These are phyloP conservation scores for Penicillium robsamsonii DNA, from an alignment of 495 filamentous ascomycete species.

Conservation along the genomic window DNA sequence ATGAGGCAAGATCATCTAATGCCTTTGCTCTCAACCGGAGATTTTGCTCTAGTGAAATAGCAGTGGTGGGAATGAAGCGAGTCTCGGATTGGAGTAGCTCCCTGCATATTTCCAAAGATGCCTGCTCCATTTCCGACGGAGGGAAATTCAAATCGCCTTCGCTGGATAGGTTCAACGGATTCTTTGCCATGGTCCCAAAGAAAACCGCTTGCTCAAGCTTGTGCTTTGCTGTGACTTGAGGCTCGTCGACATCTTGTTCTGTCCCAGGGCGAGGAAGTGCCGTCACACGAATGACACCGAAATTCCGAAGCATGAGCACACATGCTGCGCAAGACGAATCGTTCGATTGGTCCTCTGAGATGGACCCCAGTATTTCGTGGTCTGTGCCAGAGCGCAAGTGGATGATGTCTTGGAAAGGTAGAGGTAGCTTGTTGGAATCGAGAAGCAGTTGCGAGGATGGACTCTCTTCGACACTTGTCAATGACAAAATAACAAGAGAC, in stretches of 20 bases:
- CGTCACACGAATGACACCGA: conserved; percentile 73
- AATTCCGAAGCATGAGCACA: conserved; percentile 73
- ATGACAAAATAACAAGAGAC: conserved; percentile 72
- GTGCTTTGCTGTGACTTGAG: conserved; percentile 68
- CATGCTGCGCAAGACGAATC: conserved; percentile 56
- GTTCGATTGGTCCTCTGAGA: conserved; percentile 37
- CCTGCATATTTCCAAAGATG: conserved; percentile 74
- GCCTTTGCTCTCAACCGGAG: conserved; percentile 66
- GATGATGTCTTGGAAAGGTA: conserved; percentile 78
- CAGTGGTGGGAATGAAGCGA: conserved; percentile 64
- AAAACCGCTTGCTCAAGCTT: conserved; percentile 95
- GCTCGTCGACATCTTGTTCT: conserved; percentile 31
- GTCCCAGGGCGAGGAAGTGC: conserved; percentile 32
- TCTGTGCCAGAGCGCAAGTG: conserved; percentile 67
- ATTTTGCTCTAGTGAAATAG: conserved; percentile 76
- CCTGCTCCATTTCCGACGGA: conserved; percentile 66
- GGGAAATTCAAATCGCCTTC: conserved; percentile 62
- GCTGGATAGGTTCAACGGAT: conserved; percentile 74
- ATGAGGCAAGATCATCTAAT: conserved; percentile 65
- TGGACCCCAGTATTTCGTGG: conserved; percentile 47
- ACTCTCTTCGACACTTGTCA: conserved; percentile 56
- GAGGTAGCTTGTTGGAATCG: conserved; percentile 54
- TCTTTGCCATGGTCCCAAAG: conserved; percentile 75
- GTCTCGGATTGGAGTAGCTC: conserved; percentile 77
- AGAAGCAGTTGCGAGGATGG: conserved; percentile 68